A percentile compares a stretch with the other conserved stretches of the same genome.
Conservation (phyloP, 345 rosid genomes). For the Gossypium herbaceum region DNA sequence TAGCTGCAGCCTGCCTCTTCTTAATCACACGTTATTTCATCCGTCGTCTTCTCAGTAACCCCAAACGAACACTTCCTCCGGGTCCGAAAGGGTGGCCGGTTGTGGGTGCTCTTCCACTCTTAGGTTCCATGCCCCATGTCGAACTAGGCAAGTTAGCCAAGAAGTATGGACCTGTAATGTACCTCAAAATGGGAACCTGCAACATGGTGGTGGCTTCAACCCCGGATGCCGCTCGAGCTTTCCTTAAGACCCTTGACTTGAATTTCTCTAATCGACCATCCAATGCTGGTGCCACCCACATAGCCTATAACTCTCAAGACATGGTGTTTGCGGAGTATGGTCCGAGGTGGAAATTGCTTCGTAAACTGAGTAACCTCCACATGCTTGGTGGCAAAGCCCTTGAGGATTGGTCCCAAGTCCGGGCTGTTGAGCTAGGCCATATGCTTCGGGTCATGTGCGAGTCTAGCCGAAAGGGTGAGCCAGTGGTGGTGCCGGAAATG, state of each 20-base stretch:
- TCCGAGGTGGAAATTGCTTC: constrained; percentile 46
- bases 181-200: constrained; percentile 48
- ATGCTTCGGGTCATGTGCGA: constrained; percentile 46
- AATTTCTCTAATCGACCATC: constrained; percentile 59
- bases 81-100: constrained; percentile 62
- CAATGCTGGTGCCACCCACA: constrained; percentile 47
- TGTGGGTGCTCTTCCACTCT: constrained; percentile 48
- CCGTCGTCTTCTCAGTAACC: constrained; percentile 10
- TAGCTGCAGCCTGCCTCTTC: constrained; percentile 24
- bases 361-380: constrained; percentile 56
- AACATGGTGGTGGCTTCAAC: constrained; percentile 57
- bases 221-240: constrained; percentile 49
- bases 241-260: constrained; percentile 47
- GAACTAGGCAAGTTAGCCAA: constrained; percentile 45
- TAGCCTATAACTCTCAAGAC: constrained; percentile 55
- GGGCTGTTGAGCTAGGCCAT: constrained; percentile 36
- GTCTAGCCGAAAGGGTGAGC: constrained; percentile 21
- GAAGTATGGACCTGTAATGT: constrained; percentile 47
- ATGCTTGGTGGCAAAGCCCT: constrained; percentile 63
- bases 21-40: constrained; percentile 25
- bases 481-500: constrained; percentile 46
- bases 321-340: constrained; percentile 62
- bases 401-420: constrained; percentile 37
- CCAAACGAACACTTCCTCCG: constrained; percentile 28
- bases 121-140: constrained; percentile 58